phyloP scores from a whole-genome alignment of 805 yeast species.

The Wickerhamomyces silvicola region DNA sequence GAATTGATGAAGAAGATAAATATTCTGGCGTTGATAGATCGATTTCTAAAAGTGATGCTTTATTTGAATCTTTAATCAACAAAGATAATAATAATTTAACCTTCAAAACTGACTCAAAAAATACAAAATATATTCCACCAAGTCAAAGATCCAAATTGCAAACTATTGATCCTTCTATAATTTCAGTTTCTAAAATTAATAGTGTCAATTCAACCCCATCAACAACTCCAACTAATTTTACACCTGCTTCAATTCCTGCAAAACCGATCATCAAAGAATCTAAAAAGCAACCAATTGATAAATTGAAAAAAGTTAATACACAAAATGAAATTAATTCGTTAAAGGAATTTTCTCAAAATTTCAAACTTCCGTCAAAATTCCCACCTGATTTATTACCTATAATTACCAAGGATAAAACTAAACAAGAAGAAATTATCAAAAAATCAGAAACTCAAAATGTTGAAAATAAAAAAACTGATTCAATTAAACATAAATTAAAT shows the following conservation, averaged over 20 bases:
- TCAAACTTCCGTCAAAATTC: slow-evolving; percentile 59
- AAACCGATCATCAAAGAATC: slow-evolving; percentile 12
- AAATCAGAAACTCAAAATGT: slow-evolving; percentile 12
- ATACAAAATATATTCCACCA: slow-evolving; percentile 48
- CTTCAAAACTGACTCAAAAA: slow-evolving; percentile 17
- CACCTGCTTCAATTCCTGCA: slow-evolving; percentile 16
- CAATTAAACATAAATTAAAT: no score
- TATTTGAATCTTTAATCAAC: slow-evolving; percentile 22
- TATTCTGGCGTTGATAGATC: slow-evolving; percentile 72
- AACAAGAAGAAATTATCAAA: slow-evolving; percentile 53
- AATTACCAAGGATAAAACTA: slow-evolving; percentile 57
- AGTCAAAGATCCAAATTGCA: slow-evolving; percentile 43
- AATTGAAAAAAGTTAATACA: slow-evolving; percentile 34
- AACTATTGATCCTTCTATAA: slow-evolving; percentile 57
- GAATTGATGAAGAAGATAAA: slow-evolving; percentile 91
- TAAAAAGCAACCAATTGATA: slow-evolving; percentile 5
- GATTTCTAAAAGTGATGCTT: slow-evolving; percentile 17
- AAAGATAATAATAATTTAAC: slow-evolving; percentile 31
- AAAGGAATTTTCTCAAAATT: slow-evolving; percentile 73
- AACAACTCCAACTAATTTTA: slow-evolving; percentile 25
- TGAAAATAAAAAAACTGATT: no score
- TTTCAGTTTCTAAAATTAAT: slow-evolving; percentile 46
- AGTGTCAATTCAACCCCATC: slow-evolving; percentile 11
- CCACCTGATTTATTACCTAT: slow-evolving; percentile 57
- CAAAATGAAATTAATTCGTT: slow-evolving; percentile 64